Evolutionary conservation across 257 asterid genomes (phyloP), one percentile per base, ranked within the genome.

Genomic region (Leonotis leonurus): DNA sequence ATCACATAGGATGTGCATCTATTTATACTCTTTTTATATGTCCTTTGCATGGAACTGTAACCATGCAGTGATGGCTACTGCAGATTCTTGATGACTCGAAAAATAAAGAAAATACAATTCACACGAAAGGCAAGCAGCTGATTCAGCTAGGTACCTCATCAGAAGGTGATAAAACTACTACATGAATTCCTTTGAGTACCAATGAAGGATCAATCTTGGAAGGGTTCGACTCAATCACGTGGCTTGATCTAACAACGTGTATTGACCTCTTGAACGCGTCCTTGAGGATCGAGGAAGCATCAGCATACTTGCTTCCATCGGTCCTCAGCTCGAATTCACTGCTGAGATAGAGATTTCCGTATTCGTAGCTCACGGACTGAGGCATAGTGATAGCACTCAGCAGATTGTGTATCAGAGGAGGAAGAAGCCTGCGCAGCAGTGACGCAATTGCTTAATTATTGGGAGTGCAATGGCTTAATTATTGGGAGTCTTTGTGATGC

Each of bases 201-300:
- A 32, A 57, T 39, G 90, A 83, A 32, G 91, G 77, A 59, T 72
- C 43, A 13, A 73, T 59, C 45, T 66, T 57, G 29, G 92, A 80
- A 39, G 74, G 45, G 68, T 80, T 70, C 21, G 62, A 64, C n/a
- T 81, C 81, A 48, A 86, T 67, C 6, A 70, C 85, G 76, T 91
- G 97, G 57, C 70, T 68, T 48, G 74, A 82, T 77, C 49, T 62
- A 2, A 84, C 39, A 11, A 78, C 40, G 64, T 83, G 76, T 35
- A 84, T 44, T 11, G 82, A 21, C 53, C 90, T 83, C 30, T 54
- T 64, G 75, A 91, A 78, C 24, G 87, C 97, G 32, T 84, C 94
- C 65, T 84, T 83, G 65, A 91, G 90, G 69, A 91, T 80, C 69
- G 80, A 87, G 16, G 90, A 78, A 68, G 74, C 77, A 80, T 91